Conservation (phyloP, 1,284 basidiomycete species). For the Cutaneotrichosporon spelunceum region DNA sequence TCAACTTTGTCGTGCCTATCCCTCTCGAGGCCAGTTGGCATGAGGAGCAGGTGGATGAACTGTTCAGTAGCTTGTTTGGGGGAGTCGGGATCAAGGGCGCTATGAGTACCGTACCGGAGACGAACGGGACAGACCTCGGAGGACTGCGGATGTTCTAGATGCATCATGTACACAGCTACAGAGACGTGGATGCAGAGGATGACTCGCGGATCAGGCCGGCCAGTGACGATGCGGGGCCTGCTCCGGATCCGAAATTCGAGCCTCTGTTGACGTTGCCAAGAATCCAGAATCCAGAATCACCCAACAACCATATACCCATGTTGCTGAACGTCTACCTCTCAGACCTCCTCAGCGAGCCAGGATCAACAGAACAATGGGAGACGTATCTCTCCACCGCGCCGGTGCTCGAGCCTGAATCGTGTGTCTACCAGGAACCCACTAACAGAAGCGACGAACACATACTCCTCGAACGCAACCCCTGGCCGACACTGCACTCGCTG, state of each 20-base stretch:
- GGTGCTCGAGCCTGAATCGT: conserved; percentile 10
- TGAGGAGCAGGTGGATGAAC: conserved; percentile 87
- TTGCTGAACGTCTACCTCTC: conserved; percentile 18
- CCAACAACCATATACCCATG: conserved; percentile 13
- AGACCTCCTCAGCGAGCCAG: conserved; percentile 15
- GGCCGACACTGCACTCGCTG: conserved; percentile 22
- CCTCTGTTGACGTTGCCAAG: neutral
- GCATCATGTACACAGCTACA: neutral
- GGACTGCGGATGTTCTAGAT: conserved; percentile 22
- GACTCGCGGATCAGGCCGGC: neutral
- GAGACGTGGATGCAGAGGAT: neutral
- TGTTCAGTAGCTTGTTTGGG: conserved; percentile 80
- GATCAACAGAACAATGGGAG: conserved; percentile 22
- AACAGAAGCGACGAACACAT: conserved; percentile 4
- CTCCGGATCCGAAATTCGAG: conserved; percentile 15
- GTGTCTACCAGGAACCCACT: neutral
- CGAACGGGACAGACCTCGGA: conserved; percentile 16
- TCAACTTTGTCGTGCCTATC: conserved; percentile 90
- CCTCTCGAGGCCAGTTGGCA: conserved; percentile 67
- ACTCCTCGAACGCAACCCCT: conserved; percentile 12
- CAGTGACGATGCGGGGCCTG: conserved; percentile 11
- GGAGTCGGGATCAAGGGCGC: conserved; percentile 28
- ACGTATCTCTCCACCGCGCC: conserved; percentile 7
- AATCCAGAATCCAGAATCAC: too few relatives aligned
- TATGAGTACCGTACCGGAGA: conserved; percentile 2